phyloP scores from a whole-genome alignment of 495 filamentous ascomycete genomes.

The Penicillium nucicola region DNA sequence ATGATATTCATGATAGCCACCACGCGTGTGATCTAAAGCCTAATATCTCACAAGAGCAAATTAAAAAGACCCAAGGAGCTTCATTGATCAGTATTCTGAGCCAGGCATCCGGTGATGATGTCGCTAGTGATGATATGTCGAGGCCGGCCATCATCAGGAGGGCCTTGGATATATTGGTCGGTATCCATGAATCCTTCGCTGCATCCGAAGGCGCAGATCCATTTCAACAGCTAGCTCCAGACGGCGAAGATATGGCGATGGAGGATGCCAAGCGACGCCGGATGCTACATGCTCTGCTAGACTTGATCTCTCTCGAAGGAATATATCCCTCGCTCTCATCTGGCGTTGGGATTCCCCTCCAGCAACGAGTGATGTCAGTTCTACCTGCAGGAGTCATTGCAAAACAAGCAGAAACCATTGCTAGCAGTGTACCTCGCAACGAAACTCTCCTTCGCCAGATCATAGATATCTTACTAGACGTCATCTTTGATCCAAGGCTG shows the following conservation, averaged over 20 bases:
- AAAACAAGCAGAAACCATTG: slow-evolving; percentile 23
- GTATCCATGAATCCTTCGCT: slow-evolving; percentile 39
- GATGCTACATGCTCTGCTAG: slow-evolving; percentile 47
- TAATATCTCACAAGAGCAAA: slow-evolving; percentile 36
- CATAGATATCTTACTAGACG: slow-evolving; percentile 23
- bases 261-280: slow-evolving; percentile 47
- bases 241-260: slow-evolving; percentile 24
- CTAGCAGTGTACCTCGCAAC: slow-evolving; percentile 25
- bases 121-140: slow-evolving; percentile 5
- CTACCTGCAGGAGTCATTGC: slow-evolving; percentile 45
- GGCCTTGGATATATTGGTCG: slow-evolving; percentile 35
- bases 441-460: slow-evolving; percentile 30
- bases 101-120: background rate
- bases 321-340: slow-evolving; percentile 53
- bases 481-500: slow-evolving; percentile 29
- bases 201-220: slow-evolving; percentile 15
- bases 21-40: slow-evolving; percentile 15
- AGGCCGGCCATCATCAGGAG: slow-evolving; percentile 31
- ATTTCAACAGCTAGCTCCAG: background rate
- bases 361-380: slow-evolving; percentile 51
- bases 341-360: slow-evolving; percentile 53
- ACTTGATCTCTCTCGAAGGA: slow-evolving; percentile 53
- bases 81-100: slow-evolving; percentile 40
- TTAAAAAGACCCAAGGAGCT: slow-evolving; percentile 30
- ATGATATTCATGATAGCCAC: slow-evolving; percentile 20